Evolutionary conservation across 2,329 filamentous ascomycete genomes (phyloP).

Genomic region (Colletotrichum melonis): DNA sequence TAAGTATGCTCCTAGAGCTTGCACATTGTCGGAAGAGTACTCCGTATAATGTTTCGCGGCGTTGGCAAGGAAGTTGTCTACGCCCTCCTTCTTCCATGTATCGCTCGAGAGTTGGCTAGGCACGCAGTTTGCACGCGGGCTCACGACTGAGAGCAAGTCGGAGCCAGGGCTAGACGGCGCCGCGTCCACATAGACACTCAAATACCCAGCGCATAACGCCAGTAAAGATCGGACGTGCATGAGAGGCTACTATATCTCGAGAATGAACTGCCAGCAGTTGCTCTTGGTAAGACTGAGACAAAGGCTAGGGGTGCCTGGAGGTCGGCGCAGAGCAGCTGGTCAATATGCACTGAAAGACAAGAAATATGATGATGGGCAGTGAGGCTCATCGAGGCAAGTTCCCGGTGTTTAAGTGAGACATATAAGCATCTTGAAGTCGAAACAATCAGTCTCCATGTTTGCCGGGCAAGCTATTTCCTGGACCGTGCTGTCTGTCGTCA

Average conservation of each 20-base stretch:
- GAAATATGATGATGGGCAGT: neutral
- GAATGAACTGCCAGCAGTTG: neutral
- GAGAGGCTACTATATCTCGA: neutral
- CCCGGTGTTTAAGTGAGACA: neutral
- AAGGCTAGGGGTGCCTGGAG: neutral
- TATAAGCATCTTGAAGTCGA: neutral
- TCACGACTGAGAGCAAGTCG: neutral
- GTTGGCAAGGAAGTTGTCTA: neutral
- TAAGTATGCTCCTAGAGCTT: conserved; percentile 26
- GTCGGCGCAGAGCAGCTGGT: neutral
- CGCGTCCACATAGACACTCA: neutral
- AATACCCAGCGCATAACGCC: neutral
- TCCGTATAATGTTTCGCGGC: neutral
- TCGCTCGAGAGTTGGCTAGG: neutral
- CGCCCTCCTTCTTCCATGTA: conserved; percentile 1
- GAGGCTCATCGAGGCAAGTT: neutral
- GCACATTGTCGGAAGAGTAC: conserved; percentile 22
- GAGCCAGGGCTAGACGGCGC: neutral
- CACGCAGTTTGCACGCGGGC: neutral
- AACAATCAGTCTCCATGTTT: neutral
- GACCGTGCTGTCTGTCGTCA: neutral
- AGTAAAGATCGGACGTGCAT: neutral
- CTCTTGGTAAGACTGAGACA: neutral
- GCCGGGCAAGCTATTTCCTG: neutral
- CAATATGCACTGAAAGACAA: neutral